Conservation (phyloP, 2,329 filamentous ascomycete genomes). For the Capronia americana region DNA sequence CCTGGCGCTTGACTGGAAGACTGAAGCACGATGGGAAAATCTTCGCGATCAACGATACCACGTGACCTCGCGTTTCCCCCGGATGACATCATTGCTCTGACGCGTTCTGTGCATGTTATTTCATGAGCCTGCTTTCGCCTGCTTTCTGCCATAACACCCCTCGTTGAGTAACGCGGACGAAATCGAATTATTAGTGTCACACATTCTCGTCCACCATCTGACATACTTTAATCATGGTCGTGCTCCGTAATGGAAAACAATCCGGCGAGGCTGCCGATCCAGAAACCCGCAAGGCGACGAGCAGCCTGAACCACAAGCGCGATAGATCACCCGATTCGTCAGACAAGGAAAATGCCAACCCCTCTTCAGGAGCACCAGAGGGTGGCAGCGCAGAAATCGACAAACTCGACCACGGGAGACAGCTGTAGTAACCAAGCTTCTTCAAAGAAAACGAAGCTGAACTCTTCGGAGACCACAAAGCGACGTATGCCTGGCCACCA, state of each 20-base stretch:
- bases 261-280: neutral
- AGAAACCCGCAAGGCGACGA: neutral
- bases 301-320: neutral
- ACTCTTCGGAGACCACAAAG: neutral
- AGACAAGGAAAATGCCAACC: neutral
- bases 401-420: neutral
- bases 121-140: neutral
- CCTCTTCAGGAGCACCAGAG: neutral
- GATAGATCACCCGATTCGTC: neutral
- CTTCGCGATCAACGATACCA: neutral
- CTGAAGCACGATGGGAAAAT: neutral
- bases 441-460: neutral
- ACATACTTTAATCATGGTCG: neutral
- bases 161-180: neutral
- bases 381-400: neutral
- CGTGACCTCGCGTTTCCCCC: constrained; percentile 8
- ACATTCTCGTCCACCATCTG: neutral
- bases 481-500: neutral
- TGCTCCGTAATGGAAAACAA: constrained; percentile 1
- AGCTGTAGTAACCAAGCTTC: neutral
- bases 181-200: neutral
- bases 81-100: constrained; percentile 5
- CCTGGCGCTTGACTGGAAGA: neutral
- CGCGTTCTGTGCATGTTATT: neutral
- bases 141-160: neutral